phyloP scores from a whole-genome alignment of 176 grass and related monocot genomes.

The Juncus inflexus region DNA sequence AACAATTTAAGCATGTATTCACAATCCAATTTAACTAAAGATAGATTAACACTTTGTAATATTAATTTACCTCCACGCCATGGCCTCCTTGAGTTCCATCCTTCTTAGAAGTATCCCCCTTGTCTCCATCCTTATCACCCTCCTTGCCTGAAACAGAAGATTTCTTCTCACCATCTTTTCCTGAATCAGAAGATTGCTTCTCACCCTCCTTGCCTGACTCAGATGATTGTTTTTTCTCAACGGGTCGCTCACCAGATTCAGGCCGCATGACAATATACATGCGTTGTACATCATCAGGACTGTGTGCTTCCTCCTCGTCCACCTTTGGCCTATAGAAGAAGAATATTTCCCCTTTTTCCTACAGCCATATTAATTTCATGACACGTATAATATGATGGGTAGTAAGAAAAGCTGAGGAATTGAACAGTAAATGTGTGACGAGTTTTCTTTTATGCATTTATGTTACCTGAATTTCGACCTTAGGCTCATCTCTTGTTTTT shows the following conservation, averaged over 20 bases:
- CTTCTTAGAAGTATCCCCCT: neutral
- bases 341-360: slow-evolving; percentile 90
- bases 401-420: neutral
- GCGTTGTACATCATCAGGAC: slow-evolving; percentile 61
- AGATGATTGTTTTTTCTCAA: slow-evolving; percentile 70
- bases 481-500: slow-evolving; percentile 59
- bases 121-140: neutral
- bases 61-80: slow-evolving; percentile 45
- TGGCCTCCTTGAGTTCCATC: slow-evolving; percentile 40
- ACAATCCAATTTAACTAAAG: neutral
- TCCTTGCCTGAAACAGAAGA: neutral
- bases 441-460: neutral
- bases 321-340: slow-evolving; percentile 97
- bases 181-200: slow-evolving; percentile 8
- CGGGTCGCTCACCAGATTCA: slow-evolving; percentile 35
- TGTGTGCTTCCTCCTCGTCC: slow-evolving; percentile 51
- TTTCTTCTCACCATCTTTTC: neutral
- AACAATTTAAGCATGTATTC: neutral
- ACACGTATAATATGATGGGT: neutral
- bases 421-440: neutral
- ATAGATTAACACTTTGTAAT: neutral
- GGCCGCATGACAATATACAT: slow-evolving; percentile 74
- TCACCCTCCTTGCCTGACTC: slow-evolving; percentile 65
- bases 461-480: slow-evolving; percentile 52
- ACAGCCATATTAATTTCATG: neutral